Base-by-base conservation (phyloP, 2,329 filamentous ascomycete genomes). In the Sarocladium brachiariae region DNA sequence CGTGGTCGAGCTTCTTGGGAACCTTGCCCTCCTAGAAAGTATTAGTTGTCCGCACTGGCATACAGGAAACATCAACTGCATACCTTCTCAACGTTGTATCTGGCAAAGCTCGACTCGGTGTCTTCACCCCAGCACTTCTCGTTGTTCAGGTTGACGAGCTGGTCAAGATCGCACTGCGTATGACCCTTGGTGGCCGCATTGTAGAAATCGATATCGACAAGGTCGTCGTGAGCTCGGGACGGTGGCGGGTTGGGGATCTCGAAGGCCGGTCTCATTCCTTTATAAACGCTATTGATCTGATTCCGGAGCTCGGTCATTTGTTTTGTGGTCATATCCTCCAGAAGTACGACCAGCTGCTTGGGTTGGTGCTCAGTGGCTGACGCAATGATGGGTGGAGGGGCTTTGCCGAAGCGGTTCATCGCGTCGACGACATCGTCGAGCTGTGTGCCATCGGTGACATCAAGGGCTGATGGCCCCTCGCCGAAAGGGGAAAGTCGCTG, bases 351-450 rank as follows among this genome's bases (percentile, higher is more conserved):
- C 34, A 86, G 71, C 64, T 87, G 81, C 49, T 65, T 70, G 4
- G 74, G 70, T 33, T 56, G 56, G 49, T 54, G 56, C 46, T 65
- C 60, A 16, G 61, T 56, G 10, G 56, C 54, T 37, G 65, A 60
- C 4, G 62, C 51, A 57, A 87, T 82, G 30, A 87, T 66, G 18
- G 71, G 63, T 50, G 67, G 57, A 6, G 75, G 65, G 25, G 68
- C 61, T 54, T 76, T 79, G 54, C 81, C 83, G 63, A 81, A 86
- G 47, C 69, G 68, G 59, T 81, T 80, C 59, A 89, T 70, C 56
- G 79, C 68, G 46, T 71, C 68, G 34, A 87, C 65, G 8, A 77
- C 74, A 37, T 78, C 72, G 52, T 75, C 69, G 21, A 59, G 49
- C 41, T 70, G 62, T 53, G 70, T 56, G 24, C 66, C 62, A 31